Conservation (phyloP, 1,284 basidiomycete species). For the Trichosporon faecale region DNA sequence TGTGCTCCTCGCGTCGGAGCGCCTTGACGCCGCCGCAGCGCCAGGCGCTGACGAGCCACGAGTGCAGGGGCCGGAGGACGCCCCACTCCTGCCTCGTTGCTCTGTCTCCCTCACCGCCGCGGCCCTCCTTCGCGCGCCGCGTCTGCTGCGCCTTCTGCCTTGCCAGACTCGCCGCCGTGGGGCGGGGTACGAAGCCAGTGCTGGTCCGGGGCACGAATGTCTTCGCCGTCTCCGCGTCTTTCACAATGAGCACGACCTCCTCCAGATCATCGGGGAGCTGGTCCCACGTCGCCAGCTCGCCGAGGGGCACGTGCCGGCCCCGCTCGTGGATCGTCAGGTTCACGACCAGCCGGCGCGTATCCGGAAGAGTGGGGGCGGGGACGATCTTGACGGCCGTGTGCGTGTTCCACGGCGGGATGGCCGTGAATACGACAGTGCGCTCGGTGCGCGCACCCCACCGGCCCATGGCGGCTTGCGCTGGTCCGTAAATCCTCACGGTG, state of each 20-base stretch:
- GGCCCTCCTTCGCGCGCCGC: background rate
- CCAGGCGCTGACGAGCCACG: background rate
- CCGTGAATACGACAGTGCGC: background rate
- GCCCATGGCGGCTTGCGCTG: background rate
- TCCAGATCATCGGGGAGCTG: background rate
- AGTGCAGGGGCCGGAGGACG: background rate
- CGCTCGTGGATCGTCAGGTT: background rate
- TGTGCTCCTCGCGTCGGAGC: background rate
- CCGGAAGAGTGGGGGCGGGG: background rate
- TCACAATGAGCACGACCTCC: background rate
- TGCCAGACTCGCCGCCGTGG: background rate
- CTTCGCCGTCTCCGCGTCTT: background rate
- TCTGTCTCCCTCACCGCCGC: background rate
- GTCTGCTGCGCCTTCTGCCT: background rate
- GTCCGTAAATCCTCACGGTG: background rate
- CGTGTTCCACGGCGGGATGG: background rate
- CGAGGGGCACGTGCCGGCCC: background rate
- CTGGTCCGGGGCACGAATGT: background rate
- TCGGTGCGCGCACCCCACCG: background rate
- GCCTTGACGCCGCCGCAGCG: background rate
- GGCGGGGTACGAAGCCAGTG: background rate
- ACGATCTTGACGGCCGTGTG: background rate
- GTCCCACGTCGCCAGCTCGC: slow-evolving; percentile 1
- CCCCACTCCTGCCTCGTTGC: background rate
- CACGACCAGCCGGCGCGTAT: background rate